Percentiles rank a stretch among this genome's conserved stretches.
phyloP scores from a whole-genome alignment of 164 flowering plant species.

The Buxus sempervirens region DNA sequence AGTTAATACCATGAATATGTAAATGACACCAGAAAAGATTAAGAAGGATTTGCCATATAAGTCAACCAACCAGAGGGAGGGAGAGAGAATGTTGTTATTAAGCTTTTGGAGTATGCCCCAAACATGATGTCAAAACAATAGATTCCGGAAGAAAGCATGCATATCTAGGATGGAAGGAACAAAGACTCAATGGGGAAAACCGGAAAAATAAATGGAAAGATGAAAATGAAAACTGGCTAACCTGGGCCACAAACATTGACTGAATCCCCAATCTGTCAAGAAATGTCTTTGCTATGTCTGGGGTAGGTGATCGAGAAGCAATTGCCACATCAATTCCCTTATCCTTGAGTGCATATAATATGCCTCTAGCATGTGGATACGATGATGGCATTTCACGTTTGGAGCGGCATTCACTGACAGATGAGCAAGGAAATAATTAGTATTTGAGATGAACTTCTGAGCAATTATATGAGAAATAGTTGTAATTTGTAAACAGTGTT shows the following conservation, averaged over 20 bases:
- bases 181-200: too few relatives aligned
- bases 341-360: slow-evolving; percentile 78
- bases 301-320: slow-evolving; percentile 91
- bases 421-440: slow-evolving; percentile 1
- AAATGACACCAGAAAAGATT: not conserved
- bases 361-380: slow-evolving; percentile 87
- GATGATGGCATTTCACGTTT: slow-evolving; percentile 76
- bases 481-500: not conserved
- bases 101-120: not conserved
- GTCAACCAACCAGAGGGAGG: too few relatives aligned
- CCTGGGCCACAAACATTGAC: slow-evolving; percentile 82
- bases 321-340: slow-evolving; percentile 84
- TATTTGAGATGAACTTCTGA: not conserved
- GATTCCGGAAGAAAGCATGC: not conserved
- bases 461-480: not conserved
- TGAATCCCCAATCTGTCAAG: slow-evolving; percentile 66
- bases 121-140: not conserved
- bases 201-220: not conserved
- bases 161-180: too few relatives aligned
- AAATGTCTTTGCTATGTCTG: slow-evolving; percentile 85
- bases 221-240: slow-evolving; percentile 19
- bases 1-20: not conserved
- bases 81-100: too few relatives aligned
- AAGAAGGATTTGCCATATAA: not conserved
- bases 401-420: slow-evolving; percentile 78